Evolutionary conservation across 495 filamentous ascomycete species (phyloP), one percentile per base, ranked within the genome.

Genomic region (Polyplosphaeria fusca): DNA sequence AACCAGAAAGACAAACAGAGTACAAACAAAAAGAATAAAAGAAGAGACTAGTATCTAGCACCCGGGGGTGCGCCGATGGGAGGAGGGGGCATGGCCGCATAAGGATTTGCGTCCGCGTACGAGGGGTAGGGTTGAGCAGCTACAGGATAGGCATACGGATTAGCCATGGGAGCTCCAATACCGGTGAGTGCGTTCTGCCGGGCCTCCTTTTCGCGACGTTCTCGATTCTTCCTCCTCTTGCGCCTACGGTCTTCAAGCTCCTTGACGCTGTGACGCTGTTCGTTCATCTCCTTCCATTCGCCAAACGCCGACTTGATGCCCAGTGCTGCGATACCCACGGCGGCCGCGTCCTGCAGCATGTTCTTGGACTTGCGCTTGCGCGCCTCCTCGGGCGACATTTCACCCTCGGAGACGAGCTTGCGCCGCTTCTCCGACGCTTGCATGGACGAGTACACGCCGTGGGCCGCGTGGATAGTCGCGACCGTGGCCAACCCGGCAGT

Each of bases 401-500:
- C 77, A 25, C 89, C 89, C 61, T 91, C 84, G 28, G 76, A 76
- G 19, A 95, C 80, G 47, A 83, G 79, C 66, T 86, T 80, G 59
- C 82, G 77, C 56, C 88, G 78, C 56, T 83, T 73, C 47, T 90
- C 79, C 35, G 86, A 82, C 62, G 86, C 85, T 70, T 87, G 85
- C 74, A 91, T 79, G 65, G 81, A 86, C 59, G 80, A 77, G 72
- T 91, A 88, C 51, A 95, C 78, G 52, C 78, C 83, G 68, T 94
- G 86, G 5, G 86, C 88, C 42, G 89, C 89, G 72, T 94, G 90
- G 58, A 95, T 89, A 32, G 91, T 93, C 51, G 91, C 91, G 55
- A 94, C 86, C 47, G 85, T 85, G 27, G 91, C 91, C 61, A 96
- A 71, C 38, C 90, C 88, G 42, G 88, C 83, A 43, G 89, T 91